Evolutionary conservation across 805 yeast genomes (phyloP).

Genomic region (Saturnispora ahearnii): DNA sequence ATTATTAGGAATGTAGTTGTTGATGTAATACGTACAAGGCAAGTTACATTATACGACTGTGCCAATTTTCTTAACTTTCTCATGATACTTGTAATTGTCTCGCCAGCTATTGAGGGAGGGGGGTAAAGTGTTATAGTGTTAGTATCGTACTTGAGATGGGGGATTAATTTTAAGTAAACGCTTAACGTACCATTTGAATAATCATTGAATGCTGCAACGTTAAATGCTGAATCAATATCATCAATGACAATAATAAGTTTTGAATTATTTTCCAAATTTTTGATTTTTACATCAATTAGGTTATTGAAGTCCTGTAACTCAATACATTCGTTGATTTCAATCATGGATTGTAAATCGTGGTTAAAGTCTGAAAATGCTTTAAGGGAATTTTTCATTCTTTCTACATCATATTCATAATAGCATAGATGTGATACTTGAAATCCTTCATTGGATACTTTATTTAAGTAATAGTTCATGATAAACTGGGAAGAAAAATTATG

Average conservation of each 20-base stretch:
- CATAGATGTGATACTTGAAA: conserved; percentile 1
- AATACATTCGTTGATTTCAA: neutral
- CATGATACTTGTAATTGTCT: conserved; percentile 1
- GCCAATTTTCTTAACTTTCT: conserved; percentile 19
- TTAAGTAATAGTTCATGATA: conserved; percentile 15
- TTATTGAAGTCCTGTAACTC: neutral
- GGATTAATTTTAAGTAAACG: neutral
- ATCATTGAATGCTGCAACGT: conserved; percentile 3
- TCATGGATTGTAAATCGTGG: neutral
- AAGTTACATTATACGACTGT: conserved; percentile 12
- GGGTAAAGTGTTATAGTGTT: neutral
- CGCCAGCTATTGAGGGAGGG: neutral
- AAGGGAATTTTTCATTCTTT: neutral
- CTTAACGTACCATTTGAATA: conserved; percentile 3
- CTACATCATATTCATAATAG: neutral
- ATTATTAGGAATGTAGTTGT: neutral
- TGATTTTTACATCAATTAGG: neutral
- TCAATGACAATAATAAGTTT: neutral
- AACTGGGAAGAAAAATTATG: conserved; percentile 10
- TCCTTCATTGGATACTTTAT: neutral
- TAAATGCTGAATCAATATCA: conserved; percentile 5
- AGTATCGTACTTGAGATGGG: neutral
- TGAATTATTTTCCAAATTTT: neutral
- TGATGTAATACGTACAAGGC: conserved; percentile 17
- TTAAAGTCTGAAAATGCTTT: neutral